Conservation (phyloP, 1,284 basidiomycete species). For the Pterulicium gracile region DNA sequence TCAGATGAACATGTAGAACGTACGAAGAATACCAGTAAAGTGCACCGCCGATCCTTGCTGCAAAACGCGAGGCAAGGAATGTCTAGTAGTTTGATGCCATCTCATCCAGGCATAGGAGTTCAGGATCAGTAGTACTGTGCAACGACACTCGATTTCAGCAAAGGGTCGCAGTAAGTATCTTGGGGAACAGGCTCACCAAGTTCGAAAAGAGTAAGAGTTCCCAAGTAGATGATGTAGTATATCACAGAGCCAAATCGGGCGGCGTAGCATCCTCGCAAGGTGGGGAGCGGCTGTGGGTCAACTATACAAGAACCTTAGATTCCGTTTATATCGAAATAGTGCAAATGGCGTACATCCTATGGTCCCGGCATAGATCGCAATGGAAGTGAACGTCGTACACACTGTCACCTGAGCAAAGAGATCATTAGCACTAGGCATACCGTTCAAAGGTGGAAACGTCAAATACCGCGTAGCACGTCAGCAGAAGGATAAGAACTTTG, state of each 20-base stretch:
- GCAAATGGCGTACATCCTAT: background rate
- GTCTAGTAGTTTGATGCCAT: background rate
- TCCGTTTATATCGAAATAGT: background rate
- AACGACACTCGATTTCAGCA: background rate
- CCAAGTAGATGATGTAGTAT: background rate
- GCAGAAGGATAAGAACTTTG: background rate
- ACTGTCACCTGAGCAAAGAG: background rate
- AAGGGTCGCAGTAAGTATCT: background rate
- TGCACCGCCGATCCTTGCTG: background rate
- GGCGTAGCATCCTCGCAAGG: background rate
- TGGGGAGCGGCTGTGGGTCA: background rate
- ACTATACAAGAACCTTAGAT: background rate
- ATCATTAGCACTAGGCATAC: background rate
- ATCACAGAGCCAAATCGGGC: background rate
- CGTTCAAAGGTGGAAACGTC: background rate
- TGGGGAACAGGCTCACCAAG: background rate
- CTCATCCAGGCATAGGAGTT: background rate
- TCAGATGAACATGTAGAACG: background rate
- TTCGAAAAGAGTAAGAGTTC: background rate
- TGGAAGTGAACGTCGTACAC: background rate
- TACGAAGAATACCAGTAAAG: background rate
- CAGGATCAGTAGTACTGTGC: background rate
- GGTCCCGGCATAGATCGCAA: background rate
- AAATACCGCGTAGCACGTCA: background rate
- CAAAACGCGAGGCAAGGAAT: background rate